These are phyloP conservation scores for Rhizopus arrhizus DNA, from an alignment of 371 early-diverging fungal genomes.

Conservation along the genomic window DNA sequence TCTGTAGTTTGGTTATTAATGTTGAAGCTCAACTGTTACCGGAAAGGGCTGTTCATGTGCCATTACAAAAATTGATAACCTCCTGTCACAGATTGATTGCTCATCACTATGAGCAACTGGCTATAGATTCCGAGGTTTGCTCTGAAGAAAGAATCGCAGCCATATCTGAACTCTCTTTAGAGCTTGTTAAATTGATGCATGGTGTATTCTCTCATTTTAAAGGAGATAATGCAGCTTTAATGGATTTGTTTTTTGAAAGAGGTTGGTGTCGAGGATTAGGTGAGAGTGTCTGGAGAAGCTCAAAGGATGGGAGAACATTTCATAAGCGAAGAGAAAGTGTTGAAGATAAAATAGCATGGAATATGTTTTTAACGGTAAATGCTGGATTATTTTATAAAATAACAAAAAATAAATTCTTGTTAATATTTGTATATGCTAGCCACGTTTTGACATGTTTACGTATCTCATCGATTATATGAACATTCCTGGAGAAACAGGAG, in stretches of 20 bases:
- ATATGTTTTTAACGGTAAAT: conserved; percentile 47
- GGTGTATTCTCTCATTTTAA: conserved; percentile 56
- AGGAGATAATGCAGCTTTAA: conserved; percentile 54
- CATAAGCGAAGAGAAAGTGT: conserved; percentile 48
- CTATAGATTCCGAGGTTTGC: conserved; percentile 38
- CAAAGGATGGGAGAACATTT: conserved; percentile 46
- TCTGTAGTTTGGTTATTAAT: conserved; percentile 50
- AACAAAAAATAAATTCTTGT: neutral
- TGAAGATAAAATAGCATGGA: conserved; percentile 55
- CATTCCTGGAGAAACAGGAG: conserved; percentile 57
- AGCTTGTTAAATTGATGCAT: conserved; percentile 56
- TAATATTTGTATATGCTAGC: conserved; percentile 25
- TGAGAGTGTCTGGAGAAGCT: conserved; percentile 54
- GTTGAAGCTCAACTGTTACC: conserved; percentile 56
- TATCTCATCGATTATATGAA: conserved; percentile 54
- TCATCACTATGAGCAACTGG: conserved; percentile 52
- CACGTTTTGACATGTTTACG: conserved; percentile 57
- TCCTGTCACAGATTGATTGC: conserved; percentile 52
- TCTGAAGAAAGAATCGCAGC: conserved; percentile 50
- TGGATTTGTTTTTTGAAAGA: conserved; percentile 59
- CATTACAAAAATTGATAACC: conserved; percentile 51
- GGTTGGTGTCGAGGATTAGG: conserved; percentile 56
- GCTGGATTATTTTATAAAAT: neutral
- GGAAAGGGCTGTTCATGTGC: conserved; percentile 56
- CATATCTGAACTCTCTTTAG: conserved; percentile 48